Conservation (phyloP, 2,329 filamentous ascomycete species). For the Sclerotiophoma versabilis region DNA sequence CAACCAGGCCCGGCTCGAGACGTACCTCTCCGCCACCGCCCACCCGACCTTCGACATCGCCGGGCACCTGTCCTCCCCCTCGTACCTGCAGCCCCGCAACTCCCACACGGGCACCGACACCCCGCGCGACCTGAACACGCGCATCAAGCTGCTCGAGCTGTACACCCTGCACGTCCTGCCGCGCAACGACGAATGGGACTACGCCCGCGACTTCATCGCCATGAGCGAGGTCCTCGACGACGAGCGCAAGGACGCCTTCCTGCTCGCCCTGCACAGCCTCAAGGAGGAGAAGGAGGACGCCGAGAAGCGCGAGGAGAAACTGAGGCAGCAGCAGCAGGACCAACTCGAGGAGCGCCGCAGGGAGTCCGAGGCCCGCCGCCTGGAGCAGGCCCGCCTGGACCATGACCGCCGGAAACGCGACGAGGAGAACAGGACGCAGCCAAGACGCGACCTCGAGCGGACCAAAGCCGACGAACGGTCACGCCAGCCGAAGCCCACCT, state of each 20-base stretch:
- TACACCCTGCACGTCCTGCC: slow-evolving; percentile 96
- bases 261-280: slow-evolving; percentile 82
- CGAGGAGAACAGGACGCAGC: slow-evolving; percentile 41
- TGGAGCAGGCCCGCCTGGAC: slow-evolving; percentile 52
- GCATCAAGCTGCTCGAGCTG: slow-evolving; percentile 91
- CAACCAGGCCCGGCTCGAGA: slow-evolving; percentile 88
- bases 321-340: slow-evolving; percentile 66
- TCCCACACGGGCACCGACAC: slow-evolving; percentile 73
- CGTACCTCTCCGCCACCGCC: slow-evolving; percentile 80
- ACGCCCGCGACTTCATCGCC: slow-evolving; percentile 87
- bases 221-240: slow-evolving; percentile 89
- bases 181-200: slow-evolving; percentile 94
- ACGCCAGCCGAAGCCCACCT: slow-evolving; percentile 28
- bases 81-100: slow-evolving; percentile 43
- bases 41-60: slow-evolving; percentile 76
- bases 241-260: slow-evolving; percentile 85
- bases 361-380: slow-evolving; percentile 46
- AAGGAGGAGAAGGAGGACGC: slow-evolving; percentile 82
- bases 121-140: slow-evolving; percentile 80
- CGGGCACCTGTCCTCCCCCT: slow-evolving; percentile 63
- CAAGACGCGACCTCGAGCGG: background rate
- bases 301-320: slow-evolving; percentile 68
- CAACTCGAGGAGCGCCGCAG: slow-evolving; percentile 60
- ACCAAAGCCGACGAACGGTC: background rate
- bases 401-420: slow-evolving; percentile 52